phyloP scores from a whole-genome alignment of 2,329 filamentous ascomycete genomes.

The Arthrobotrys megalospora region DNA sequence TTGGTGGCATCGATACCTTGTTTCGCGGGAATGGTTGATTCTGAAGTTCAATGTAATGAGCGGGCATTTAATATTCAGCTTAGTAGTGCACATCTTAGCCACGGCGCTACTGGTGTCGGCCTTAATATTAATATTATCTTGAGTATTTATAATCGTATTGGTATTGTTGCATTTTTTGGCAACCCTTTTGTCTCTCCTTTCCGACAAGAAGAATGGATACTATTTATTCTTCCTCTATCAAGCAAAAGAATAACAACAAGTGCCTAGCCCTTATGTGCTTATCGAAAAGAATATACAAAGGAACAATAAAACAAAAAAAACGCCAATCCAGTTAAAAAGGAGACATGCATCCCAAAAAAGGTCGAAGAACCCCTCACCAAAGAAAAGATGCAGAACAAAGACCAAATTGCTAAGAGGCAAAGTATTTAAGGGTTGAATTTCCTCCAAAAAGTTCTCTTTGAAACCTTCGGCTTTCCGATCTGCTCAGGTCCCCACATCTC shows the following conservation, averaged over 20 bases:
- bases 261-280: constrained; percentile 5
- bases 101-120: too few relatives aligned
- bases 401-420: not conserved
- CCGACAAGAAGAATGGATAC: not conserved
- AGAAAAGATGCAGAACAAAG: not conserved
- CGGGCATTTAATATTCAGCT: too few relatives aligned
- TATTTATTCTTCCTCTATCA: constrained; percentile 10
- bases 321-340: not conserved
- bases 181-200: not conserved
- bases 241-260: not conserved
- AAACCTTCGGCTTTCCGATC: not conserved
- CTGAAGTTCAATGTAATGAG: too few relatives aligned
- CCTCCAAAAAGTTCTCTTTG: not conserved
- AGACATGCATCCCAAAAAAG: too few relatives aligned
- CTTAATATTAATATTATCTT: too few relatives aligned
- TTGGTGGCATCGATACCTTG: too few relatives aligned
- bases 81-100: too few relatives aligned
- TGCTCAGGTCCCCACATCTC: constrained; percentile 66
- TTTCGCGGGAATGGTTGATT: too few relatives aligned
- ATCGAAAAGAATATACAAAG: constrained; percentile 1
- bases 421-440: not conserved
- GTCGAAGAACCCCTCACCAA: not conserved
- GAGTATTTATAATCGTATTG: too few relatives aligned
- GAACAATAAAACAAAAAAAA: not conserved
- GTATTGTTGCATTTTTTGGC: not conserved